These are phyloP conservation scores for Mortierella claussenii DNA, from an alignment of 192 early-diverging fungal genomes.

Conservation along the genomic window DNA sequence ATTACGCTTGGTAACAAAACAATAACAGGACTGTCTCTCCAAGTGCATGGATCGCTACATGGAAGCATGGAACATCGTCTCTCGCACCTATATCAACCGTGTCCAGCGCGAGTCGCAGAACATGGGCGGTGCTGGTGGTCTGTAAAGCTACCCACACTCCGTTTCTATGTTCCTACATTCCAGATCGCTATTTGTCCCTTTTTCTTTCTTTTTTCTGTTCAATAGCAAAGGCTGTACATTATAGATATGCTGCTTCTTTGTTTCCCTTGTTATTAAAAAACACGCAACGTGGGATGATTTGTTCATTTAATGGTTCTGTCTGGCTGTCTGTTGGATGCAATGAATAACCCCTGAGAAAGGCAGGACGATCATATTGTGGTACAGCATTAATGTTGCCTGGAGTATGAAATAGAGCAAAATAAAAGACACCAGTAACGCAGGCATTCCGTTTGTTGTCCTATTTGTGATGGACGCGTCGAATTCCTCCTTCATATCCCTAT, in stretches of 20 bases:
- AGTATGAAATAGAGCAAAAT: too few relatives aligned
- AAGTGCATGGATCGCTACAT: constrained; percentile 92
- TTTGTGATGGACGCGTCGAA: too few relatives aligned
- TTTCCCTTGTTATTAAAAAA: not conserved
- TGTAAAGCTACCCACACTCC: constrained; percentile 17
- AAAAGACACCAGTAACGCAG: too few relatives aligned
- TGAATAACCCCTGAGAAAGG: too few relatives aligned
- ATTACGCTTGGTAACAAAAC: not conserved
- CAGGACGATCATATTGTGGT: too few relatives aligned
- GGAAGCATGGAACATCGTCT: constrained; percentile 88
- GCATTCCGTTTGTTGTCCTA: too few relatives aligned
- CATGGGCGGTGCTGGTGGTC: constrained; percentile 42
- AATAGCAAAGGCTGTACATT: not conserved
- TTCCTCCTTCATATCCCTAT: too few relatives aligned
- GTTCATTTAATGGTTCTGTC: too few relatives aligned
- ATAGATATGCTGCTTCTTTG: not conserved
- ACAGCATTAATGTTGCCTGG: too few relatives aligned
- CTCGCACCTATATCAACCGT: constrained; percentile 77
- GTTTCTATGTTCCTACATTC: not conserved
- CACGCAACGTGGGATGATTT: not conserved
- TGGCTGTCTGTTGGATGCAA: too few relatives aligned
- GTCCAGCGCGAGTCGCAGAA: constrained; percentile 74
- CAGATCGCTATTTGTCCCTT: not conserved
- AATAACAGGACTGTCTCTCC: constrained; percentile 68
- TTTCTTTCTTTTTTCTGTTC: not conserved